Evolutionary conservation across 148 eudicot species (phyloP).

Genomic region (Talinum fruticosum): DNA sequence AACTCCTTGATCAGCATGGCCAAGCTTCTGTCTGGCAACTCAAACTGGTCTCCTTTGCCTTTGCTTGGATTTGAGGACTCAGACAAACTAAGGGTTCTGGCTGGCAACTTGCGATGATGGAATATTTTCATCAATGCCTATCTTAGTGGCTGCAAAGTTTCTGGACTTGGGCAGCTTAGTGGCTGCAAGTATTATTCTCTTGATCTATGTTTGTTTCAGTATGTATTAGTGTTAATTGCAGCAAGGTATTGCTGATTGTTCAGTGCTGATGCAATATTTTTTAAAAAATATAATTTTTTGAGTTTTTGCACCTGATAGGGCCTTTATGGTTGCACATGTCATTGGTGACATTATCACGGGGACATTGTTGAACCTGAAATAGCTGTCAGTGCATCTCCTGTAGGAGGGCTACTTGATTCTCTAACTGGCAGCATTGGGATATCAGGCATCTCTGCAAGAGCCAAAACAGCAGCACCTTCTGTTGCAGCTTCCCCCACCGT

Average conservation of each 20-base stretch:
- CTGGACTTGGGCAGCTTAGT: neutral
- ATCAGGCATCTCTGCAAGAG: slow-evolving; percentile 76
- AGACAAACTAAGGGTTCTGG: no score
- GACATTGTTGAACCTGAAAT: slow-evolving; percentile 81
- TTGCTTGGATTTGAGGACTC: no score
- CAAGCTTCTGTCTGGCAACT: no score
- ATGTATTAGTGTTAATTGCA: neutral
- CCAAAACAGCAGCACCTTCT: slow-evolving; percentile 76
- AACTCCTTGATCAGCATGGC: no score
- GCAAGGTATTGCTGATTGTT: neutral
- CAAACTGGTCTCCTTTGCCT: no score
- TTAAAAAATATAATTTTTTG: neutral
- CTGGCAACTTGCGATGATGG: no score
- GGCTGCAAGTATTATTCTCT: neutral
- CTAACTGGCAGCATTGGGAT: slow-evolving; percentile 95
- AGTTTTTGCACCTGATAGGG: slow-evolving; percentile 43
- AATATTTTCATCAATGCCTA: no score
- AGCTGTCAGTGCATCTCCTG: slow-evolving; percentile 67
- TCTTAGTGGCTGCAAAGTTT: no score
- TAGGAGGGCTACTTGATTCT: slow-evolving; percentile 94
- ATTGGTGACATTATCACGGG: slow-evolving; percentile 72
- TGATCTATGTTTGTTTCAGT: neutral
- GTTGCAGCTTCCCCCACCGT: slow-evolving; percentile 61
- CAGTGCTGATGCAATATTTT: slow-evolving; percentile 7
- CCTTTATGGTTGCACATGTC: slow-evolving; percentile 75